A percentile compares a stretch with the other conserved stretches of the same genome.
phyloP scores from a whole-genome alignment of 2,329 filamentous ascomycete genomes.

The Podosphaera xanthii region DNA sequence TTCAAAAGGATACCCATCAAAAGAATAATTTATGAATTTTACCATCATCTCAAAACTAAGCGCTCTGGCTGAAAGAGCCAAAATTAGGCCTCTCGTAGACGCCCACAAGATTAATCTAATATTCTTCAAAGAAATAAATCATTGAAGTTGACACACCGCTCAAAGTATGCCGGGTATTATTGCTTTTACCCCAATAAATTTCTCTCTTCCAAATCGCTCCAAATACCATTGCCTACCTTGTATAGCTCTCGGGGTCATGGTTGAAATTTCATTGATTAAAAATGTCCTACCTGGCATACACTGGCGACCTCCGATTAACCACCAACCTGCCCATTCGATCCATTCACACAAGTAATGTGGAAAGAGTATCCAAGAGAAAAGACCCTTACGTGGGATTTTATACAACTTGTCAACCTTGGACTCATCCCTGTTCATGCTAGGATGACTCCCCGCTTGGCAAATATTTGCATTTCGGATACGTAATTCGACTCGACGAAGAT shows the following conservation, averaged over 20 bases:
- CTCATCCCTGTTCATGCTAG: not conserved
- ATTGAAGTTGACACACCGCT: not conserved
- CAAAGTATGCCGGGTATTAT: conserved; percentile 31
- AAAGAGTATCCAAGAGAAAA: conserved; percentile 66
- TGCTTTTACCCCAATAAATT: conserved; percentile 51
- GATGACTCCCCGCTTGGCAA: no score
- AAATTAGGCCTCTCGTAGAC: no score
- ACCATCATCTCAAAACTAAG: not conserved
- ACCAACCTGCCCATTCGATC: conserved; percentile 87
- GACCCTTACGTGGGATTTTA: conserved; percentile 58
- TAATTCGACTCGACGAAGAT: conserved; percentile 39
- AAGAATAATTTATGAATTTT: not conserved
- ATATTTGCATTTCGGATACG: no score
- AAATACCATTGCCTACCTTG: conserved; percentile 71
- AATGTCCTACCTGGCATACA: conserved; percentile 63
- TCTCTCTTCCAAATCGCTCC: conserved; percentile 66
- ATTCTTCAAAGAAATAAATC: not conserved
- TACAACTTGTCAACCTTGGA: conserved; percentile 53
- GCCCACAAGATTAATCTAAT: not conserved
- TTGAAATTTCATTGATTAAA: conserved; percentile 64
- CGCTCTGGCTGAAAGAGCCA: no score
- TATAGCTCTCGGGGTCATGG: conserved; percentile 73
- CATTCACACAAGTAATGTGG: conserved; percentile 95
- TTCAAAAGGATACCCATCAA: not conserved
- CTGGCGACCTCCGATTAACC: conserved; percentile 43